Evolutionary conservation across 2,329 filamentous ascomycete genomes (phyloP), one percentile per base, ranked within the genome.

Genomic region (Penicillium decumbens): DNA sequence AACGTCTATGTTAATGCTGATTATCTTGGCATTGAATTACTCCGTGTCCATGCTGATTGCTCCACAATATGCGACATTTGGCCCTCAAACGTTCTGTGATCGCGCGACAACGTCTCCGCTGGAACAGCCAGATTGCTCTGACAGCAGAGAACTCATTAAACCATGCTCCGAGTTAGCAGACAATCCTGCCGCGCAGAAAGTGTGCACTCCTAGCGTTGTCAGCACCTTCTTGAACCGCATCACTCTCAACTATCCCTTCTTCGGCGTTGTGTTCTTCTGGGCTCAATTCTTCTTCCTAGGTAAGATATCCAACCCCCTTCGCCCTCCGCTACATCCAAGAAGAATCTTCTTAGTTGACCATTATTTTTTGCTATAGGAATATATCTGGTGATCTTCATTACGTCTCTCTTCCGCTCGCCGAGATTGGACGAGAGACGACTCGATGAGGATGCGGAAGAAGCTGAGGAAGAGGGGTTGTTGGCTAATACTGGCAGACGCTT

Each of bases 221-320:
- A 93, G 88, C 51, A 95, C 89, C 0, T 95, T 98, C 71, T 78
- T 98, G 57, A 96, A 97, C 71, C 84, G 91, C 39, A 82, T 96
- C 53, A 91, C 88, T 20, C 81, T 95, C 64, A 95, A 95, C 66
- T 98, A 93, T 79, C 91, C 93, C 5, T 89, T 96, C 66, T 95
- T 98, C 64, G 93, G 93, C 9, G 83, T 86, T 9, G 75, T 97
- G n/a, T 81, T 89, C 59, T 98, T 97, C 70, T 98, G 91, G 90
- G 88, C 90, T 0, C 93, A 98, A 64, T 97, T 96, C 65, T 87
- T 80, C 10, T 97, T 98, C 73, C 72, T 98, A 38, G 86, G 75
- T 75, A 68, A 59, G 65, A 30, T 25, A 29, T 30, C n/a, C 25
- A 51, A 4, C 9, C 27, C 10, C 13, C 2, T 33, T 6, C 20